Evolutionary conservation across 495 filamentous ascomycete genomes (phyloP).

Genomic region (Penicillium angulare): DNA sequence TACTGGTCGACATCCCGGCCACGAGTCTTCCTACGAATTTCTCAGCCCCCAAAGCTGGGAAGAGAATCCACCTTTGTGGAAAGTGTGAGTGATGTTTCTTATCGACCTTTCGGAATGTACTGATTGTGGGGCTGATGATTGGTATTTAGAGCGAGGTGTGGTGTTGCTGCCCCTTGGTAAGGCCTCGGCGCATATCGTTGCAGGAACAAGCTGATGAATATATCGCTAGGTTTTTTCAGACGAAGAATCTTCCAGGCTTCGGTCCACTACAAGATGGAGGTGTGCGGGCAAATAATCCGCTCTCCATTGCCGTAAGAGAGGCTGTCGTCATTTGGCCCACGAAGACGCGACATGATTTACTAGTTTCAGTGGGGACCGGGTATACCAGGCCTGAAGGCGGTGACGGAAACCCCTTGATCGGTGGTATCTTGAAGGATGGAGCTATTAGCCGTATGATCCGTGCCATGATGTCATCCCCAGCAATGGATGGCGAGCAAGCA

Average conservation of each 20-base stretch:
- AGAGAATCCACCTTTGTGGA: slow-evolving; percentile 13
- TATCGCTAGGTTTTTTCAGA: slow-evolving; percentile 26
- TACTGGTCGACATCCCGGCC: background rate
- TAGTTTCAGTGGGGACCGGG: slow-evolving; percentile 37
- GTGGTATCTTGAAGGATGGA: slow-evolving; percentile 1
- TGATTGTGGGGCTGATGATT: background rate
- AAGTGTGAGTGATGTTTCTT: slow-evolving; percentile 15
- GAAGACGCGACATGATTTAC: slow-evolving; percentile 20
- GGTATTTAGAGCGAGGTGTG: slow-evolving; percentile 9
- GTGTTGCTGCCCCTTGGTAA: slow-evolving; percentile 24
- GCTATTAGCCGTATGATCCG: slow-evolving; percentile 13
- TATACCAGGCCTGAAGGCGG: background rate
- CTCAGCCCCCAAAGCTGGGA: slow-evolving; percentile 6
- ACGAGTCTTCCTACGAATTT: slow-evolving; percentile 18
- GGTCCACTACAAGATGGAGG: slow-evolving; percentile 39
- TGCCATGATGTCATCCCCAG: slow-evolving; percentile 16
- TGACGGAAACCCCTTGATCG: background rate
- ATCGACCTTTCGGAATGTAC: too few relatives aligned
- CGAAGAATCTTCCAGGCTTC: slow-evolving; percentile 26
- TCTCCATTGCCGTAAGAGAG: slow-evolving; percentile 27
- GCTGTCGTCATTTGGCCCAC: slow-evolving; percentile 26
- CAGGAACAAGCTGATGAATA: background rate
- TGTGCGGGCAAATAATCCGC: slow-evolving; percentile 32
- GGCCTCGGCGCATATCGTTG: background rate
- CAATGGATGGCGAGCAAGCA: slow-evolving; percentile 20